Conservation (phyloP, 1,284 basidiomycete species). For the Marasmius tenuissimus region DNA sequence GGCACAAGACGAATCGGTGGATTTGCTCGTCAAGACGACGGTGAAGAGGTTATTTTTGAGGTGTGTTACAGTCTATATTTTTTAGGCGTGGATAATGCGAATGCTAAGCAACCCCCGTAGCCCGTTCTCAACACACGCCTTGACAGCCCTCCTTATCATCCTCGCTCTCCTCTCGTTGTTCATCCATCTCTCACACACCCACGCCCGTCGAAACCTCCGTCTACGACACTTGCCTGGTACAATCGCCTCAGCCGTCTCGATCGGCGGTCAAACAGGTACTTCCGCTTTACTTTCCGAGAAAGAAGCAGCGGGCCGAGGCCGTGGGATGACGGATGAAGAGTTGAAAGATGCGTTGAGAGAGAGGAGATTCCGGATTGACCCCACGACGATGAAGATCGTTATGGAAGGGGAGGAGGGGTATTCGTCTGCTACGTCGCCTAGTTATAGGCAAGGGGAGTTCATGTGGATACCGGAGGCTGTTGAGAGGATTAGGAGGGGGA, state of each 20-base stretch:
- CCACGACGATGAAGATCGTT: constrained; percentile 44
- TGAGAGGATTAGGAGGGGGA: constrained; percentile 22
- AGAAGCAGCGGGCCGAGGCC: neutral
- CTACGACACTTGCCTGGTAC: constrained; percentile 50
- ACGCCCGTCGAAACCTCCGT: constrained; percentile 39
- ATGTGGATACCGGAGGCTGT: constrained; percentile 26
- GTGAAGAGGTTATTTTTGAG: constrained; percentile 46
- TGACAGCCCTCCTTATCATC: constrained; percentile 39
- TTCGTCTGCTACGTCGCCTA: constrained; percentile 23
- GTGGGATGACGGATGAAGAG: constrained; percentile 27
- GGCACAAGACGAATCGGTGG: constrained; percentile 21
- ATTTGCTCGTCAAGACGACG: constrained; percentile 40
- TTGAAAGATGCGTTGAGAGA: constrained; percentile 38
- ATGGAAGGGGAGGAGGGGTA: constrained; percentile 52
- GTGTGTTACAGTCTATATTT: constrained; percentile 23
- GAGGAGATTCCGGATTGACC: constrained; percentile 49
- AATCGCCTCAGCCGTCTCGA: constrained; percentile 52
- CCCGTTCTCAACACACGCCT: constrained; percentile 43
- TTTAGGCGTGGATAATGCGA: neutral
- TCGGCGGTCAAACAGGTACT: constrained; percentile 48
- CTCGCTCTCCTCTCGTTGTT: constrained; percentile 41
- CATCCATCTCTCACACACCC: constrained; percentile 45
- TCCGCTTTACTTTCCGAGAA: constrained; percentile 39
- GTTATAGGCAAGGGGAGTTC: constrained; percentile 17
- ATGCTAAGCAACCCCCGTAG: constrained; percentile 22